Evolutionary conservation across 106 monocot species (phyloP).

Genomic region (Amphibolis antarctica): DNA sequence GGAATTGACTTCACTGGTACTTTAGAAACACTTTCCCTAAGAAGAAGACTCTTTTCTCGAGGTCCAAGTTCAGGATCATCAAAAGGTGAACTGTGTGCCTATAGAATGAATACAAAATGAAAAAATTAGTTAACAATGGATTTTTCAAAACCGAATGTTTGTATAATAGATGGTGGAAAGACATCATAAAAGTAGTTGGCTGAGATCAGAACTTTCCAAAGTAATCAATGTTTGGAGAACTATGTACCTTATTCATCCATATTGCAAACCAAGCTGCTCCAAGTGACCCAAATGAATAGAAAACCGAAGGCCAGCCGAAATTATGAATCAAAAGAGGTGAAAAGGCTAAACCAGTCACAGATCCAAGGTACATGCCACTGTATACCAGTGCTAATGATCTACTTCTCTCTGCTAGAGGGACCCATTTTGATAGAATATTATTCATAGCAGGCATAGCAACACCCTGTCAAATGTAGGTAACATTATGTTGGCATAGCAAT

Average conservation of each 20-base stretch:
- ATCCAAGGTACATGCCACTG: slow-evolving; percentile 92
- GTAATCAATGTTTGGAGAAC: not conserved
- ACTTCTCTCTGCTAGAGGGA: slow-evolving; percentile 82
- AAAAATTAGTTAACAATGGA: not conserved
- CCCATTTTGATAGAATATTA: slow-evolving; percentile 86
- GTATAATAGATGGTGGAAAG: not conserved
- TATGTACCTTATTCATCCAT: slow-evolving; percentile 59
- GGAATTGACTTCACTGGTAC: slow-evolving; percentile 68
- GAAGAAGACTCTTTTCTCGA: slow-evolving; percentile 53
- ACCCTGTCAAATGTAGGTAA: slow-evolving; percentile 30
- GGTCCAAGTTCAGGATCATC: slow-evolving; percentile 63
- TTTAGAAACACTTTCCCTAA: slow-evolving; percentile 21
- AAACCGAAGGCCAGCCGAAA: slow-evolving; percentile 85
- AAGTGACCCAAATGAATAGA: slow-evolving; percentile 82
- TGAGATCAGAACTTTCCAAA: not conserved
- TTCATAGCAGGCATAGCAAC: slow-evolving; percentile 99
- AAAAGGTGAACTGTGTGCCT: slow-evolving; percentile 81
- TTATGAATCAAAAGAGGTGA: slow-evolving; percentile 74
- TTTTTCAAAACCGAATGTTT: not conserved
- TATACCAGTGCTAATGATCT: slow-evolving; percentile 79
- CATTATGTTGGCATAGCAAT: not conserved
- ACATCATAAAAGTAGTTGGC: not conserved
- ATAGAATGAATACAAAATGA: not conserved
- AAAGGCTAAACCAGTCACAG: slow-evolving; percentile 79
- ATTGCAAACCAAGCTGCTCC: slow-evolving; percentile 63